A percentile compares a stretch with the other conserved stretches of the same genome.
phyloP scores from a whole-genome alignment of 805 yeast species.

The Monosporozyma aquatica region DNA sequence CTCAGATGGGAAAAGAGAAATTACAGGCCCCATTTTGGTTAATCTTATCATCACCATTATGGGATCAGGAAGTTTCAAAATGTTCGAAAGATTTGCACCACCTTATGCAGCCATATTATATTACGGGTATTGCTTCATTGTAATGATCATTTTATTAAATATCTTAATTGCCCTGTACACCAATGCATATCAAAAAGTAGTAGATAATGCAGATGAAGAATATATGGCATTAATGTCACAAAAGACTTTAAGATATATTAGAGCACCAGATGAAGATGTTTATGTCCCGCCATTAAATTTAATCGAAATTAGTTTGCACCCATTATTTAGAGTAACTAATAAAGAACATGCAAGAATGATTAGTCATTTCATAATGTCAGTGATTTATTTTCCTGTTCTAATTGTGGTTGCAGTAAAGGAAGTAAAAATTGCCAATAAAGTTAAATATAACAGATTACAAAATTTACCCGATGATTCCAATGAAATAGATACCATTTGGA shows the following conservation, averaged over 20 bases:
- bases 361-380: slow-evolving; percentile 49
- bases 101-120: slow-evolving; percentile 80
- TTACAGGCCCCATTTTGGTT: slow-evolving; percentile 53
- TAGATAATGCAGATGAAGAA: slow-evolving; percentile 76
- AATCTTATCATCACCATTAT: slow-evolving; percentile 64
- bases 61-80: slow-evolving; percentile 64
- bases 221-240: slow-evolving; percentile 78
- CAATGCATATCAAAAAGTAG: slow-evolving; percentile 72
- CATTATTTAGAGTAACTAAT: slow-evolving; percentile 32
- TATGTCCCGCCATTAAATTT: slow-evolving; percentile 81
- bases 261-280: slow-evolving; percentile 83
- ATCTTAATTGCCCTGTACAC: slow-evolving; percentile 78
- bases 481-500: slow-evolving; percentile 74
- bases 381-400: slow-evolving; percentile 62
- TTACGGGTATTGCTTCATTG: slow-evolving; percentile 67
- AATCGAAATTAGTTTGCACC: slow-evolving; percentile 49
- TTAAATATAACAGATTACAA: slow-evolving; percentile 57
- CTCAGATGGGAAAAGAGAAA: slow-evolving; percentile 76
- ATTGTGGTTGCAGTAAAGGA: slow-evolving; percentile 54
- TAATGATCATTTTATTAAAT: slow-evolving; percentile 68
- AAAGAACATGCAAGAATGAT: slow-evolving; percentile 29
- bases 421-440: slow-evolving; percentile 55
- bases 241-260: slow-evolving; percentile 70
- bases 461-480: slow-evolving; percentile 70
- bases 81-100: slow-evolving; percentile 64